A percentile compares a stretch with the other conserved stretches of the same genome.
Conservation (phyloP, 2,329 filamentous ascomycete genomes). For the Trichocomaceae sp. region DNA sequence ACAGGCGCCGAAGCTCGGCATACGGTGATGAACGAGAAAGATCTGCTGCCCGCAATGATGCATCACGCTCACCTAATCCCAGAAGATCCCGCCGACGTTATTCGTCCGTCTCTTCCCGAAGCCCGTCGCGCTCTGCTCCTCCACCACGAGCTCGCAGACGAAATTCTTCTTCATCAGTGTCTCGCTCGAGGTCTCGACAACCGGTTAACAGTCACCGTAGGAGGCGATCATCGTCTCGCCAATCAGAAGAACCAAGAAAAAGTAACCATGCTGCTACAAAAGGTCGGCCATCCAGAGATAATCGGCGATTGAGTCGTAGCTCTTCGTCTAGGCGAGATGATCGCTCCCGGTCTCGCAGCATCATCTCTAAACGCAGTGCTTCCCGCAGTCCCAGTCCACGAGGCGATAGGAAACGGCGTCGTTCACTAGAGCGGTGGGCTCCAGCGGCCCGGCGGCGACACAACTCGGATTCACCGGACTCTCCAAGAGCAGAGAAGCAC, state of each 20-base stretch:
- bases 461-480: conserved; percentile 39
- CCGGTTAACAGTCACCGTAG: conserved; percentile 25
- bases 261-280: conserved; percentile 47
- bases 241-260: conserved; percentile 33
- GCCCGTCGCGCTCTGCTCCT: conserved; percentile 31
- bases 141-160: conserved; percentile 28
- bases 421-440: conserved; percentile 42
- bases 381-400: conserved; percentile 26
- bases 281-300: conserved; percentile 38
- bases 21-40: conserved; percentile 43
- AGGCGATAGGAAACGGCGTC: conserved; percentile 36
- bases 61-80: conserved; percentile 51
- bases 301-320: conserved; percentile 36
- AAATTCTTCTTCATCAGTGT: conserved; percentile 28
- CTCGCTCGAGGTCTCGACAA: conserved; percentile 30
- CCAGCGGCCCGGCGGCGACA: conserved; percentile 35
- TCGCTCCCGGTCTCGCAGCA: conserved; percentile 33
- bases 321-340: conserved; percentile 18
- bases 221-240: conserved; percentile 41
- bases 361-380: conserved; percentile 33
- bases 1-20: conserved; percentile 32
- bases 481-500: conserved; percentile 36
- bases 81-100: conserved; percentile 42
- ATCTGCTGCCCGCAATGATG: conserved; percentile 43
- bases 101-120: conserved; percentile 35